Evolutionary conservation across 208 protist genomes (phyloP).

Genomic region (Kentomonas sorsogonicus): DNA sequence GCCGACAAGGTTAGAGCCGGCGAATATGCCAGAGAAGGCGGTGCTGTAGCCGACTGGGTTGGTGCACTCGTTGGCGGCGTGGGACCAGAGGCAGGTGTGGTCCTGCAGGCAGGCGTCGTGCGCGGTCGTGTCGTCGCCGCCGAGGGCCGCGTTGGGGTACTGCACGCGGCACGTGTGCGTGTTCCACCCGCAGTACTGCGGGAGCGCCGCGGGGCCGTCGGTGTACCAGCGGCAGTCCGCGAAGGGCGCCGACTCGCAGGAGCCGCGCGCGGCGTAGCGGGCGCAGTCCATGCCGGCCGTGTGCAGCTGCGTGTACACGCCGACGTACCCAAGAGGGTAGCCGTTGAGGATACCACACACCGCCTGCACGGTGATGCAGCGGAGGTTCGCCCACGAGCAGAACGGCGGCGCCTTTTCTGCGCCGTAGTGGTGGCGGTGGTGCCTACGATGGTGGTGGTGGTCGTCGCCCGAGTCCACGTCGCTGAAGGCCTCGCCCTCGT

Average conservation of each 20-base stretch:
- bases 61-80: conserved; percentile 31
- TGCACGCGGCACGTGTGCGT: conserved; percentile 24
- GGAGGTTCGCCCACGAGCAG: conserved; percentile 30
- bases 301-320: conserved; percentile 59
- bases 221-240: conserved; percentile 49
- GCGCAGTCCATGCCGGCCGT: conserved; percentile 53
- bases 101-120: conserved; percentile 19
- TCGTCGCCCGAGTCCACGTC: too few species aligned
- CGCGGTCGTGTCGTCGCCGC: too few species aligned
- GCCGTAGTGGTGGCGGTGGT: conserved; percentile 7
- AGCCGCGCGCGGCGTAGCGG: conserved; percentile 17
- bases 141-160: conserved; percentile 20
- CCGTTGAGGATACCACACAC: conserved; percentile 54
- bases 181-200: conserved; percentile 44
- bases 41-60: conserved; percentile 50
- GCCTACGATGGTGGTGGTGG: neutral
- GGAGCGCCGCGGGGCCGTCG: neutral
- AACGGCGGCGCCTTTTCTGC: conserved; percentile 33
- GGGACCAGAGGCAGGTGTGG: conserved; percentile 50
- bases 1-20: conserved; percentile 74
- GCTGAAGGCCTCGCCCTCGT: too few species aligned
- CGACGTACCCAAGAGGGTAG: conserved; percentile 71
- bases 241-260: conserved; percentile 41
- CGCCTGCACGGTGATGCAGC: conserved; percentile 38
- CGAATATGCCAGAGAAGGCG: conserved; percentile 66